phyloP scores from a whole-genome alignment of 1,284 basidiomycete genomes.

The Microbotryomycetes sp. region DNA sequence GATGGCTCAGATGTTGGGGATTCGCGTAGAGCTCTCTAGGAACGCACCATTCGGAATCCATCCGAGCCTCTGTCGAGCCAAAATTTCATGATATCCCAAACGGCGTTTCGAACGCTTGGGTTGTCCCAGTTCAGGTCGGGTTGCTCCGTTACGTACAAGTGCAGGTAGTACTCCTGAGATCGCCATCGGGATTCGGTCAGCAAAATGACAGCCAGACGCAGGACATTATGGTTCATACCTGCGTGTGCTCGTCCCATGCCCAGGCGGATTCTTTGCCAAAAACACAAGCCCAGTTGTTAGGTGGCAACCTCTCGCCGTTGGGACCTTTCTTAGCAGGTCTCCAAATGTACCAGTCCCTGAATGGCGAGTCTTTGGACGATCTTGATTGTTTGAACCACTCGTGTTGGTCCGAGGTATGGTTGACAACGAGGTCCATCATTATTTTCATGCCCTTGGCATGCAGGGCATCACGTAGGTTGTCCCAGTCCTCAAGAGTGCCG shows the following conservation, averaged over 20 bases:
- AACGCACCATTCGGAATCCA: slow-evolving; percentile 50
- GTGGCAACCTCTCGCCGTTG: slow-evolving; percentile 33
- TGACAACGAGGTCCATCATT: slow-evolving; percentile 66
- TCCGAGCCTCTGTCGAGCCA: slow-evolving; percentile 66
- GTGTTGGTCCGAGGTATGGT: slow-evolving; percentile 67
- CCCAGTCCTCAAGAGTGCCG: slow-evolving; percentile 66
- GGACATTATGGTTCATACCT: too few relatives aligned
- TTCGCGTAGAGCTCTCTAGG: background rate
- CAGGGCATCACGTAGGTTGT: slow-evolving; percentile 53
- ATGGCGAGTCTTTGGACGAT: slow-evolving; percentile 51
- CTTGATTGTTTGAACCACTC: slow-evolving; percentile 63
- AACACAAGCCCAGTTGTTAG: slow-evolving; percentile 63
- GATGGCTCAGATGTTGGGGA: background rate
- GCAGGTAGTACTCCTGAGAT: slow-evolving; percentile 67
- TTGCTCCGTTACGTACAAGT: slow-evolving; percentile 60
- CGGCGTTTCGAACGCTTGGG: slow-evolving; percentile 39
- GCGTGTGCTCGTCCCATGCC: slow-evolving; percentile 59
- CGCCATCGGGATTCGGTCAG: too few relatives aligned
- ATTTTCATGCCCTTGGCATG: slow-evolving; percentile 59
- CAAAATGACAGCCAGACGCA: too few relatives aligned
- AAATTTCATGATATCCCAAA: slow-evolving; percentile 61
- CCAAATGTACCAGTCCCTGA: slow-evolving; percentile 69
- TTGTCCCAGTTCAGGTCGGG: slow-evolving; percentile 74
- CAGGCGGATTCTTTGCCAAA: slow-evolving; percentile 62
- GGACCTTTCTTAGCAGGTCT: slow-evolving; percentile 49